phyloP scores from a whole-genome alignment of 2,329 filamentous ascomycete species.

The Biscogniauxia sp. region DNA sequence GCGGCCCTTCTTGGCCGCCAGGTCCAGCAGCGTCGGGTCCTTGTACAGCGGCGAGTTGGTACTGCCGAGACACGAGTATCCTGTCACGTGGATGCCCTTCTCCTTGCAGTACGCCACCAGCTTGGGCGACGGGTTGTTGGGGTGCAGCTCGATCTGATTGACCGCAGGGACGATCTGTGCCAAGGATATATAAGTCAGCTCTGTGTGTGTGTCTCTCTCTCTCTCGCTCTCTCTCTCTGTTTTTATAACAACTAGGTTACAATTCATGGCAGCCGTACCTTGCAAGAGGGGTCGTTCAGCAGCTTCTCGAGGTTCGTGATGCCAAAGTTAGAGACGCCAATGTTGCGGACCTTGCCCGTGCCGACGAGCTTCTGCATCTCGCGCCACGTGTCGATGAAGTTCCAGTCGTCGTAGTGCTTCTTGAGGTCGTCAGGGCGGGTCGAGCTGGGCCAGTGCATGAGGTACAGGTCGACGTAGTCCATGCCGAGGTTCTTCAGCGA shows the following conservation, averaged over 20 bases:
- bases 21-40: slow-evolving; percentile 58
- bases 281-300: slow-evolving; percentile 62
- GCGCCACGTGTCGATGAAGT: slow-evolving; percentile 76
- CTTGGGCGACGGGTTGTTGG: slow-evolving; percentile 78
- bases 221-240: neutral
- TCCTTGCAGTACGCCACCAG: slow-evolving; percentile 68
- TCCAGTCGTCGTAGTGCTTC: slow-evolving; percentile 74
- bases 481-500: slow-evolving; percentile 60
- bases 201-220: no score
- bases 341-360: slow-evolving; percentile 72
- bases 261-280: slow-evolving; percentile 40
- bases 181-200: neutral
- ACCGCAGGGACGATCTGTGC: slow-evolving; percentile 59
- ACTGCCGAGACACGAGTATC: slow-evolving; percentile 71
- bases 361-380: slow-evolving; percentile 68
- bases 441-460: slow-evolving; percentile 71
- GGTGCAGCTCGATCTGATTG: slow-evolving; percentile 82
- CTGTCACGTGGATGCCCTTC: slow-evolving; percentile 73
- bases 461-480: slow-evolving; percentile 68
- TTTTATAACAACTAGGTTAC: neutral
- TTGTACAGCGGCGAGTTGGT: slow-evolving; percentile 69
- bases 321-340: slow-evolving; percentile 84
- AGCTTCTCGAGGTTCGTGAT: slow-evolving; percentile 78
- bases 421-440: slow-evolving; percentile 59
- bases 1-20: slow-evolving; percentile 66